Percentiles rank a stretch among this genome's conserved stretches.
Evolutionary conservation across 1,284 basidiomycete genomes (phyloP).

Genomic region (Cutaneotrichosporon cutaneum): DNA sequence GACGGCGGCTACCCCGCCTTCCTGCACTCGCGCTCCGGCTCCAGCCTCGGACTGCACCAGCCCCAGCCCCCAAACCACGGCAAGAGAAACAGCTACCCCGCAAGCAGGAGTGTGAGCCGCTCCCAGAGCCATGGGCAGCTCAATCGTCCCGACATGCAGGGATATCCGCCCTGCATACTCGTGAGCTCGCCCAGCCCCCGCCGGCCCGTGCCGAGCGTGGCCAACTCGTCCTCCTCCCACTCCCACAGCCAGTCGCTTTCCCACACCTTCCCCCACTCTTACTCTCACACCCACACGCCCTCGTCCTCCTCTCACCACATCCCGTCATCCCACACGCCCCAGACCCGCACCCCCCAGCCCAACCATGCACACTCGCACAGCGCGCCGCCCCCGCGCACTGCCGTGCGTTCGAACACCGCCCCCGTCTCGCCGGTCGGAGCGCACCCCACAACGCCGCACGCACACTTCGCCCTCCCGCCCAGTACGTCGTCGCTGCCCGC

Average conservation of each 20-base stretch:
- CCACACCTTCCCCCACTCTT: background rate
- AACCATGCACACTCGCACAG: background rate
- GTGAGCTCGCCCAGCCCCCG: no score
- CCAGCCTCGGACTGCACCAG: background rate
- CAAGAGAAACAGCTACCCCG: background rate
- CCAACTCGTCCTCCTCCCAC: background rate
- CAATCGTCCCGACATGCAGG: background rate
- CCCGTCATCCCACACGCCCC: background rate
- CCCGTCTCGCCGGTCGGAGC: background rate
- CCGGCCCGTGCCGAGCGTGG: background rate
- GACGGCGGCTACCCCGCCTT: constrained; percentile 5
- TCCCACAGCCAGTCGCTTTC: background rate
- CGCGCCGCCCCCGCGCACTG: background rate
- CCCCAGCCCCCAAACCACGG: background rate
- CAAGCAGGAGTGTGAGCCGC: background rate
- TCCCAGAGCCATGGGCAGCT: background rate
- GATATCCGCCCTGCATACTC: background rate
- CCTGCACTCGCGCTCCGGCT: background rate
- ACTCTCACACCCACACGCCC: background rate
- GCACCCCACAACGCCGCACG: background rate
- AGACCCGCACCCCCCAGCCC: background rate
- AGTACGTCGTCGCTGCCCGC: background rate
- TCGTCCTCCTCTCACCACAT: no score
- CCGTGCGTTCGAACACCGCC: background rate
- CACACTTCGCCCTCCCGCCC: background rate